These are phyloP conservation scores for Dichotomocladium elegans DNA, from an alignment of 371 early-diverging fungal species.

Conservation along the genomic window DNA sequence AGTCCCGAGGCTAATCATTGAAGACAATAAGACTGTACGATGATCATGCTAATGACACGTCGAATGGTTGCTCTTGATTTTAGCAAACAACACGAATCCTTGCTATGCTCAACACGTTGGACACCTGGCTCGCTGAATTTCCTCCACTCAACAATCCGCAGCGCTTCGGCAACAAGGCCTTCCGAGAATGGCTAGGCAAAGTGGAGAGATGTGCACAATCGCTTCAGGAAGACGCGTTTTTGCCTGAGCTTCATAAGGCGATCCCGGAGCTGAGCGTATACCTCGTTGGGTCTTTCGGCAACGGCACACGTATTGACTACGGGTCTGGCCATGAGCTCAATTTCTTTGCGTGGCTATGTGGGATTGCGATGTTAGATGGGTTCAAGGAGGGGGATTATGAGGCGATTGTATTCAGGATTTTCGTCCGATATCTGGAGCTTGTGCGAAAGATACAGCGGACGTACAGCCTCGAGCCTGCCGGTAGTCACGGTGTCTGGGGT, in stretches of 20 bases:
- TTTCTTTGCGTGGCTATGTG: constrained; percentile 89
- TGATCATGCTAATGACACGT: too few species aligned
- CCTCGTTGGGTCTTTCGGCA: constrained; percentile 87
- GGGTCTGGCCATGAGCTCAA: constrained; percentile 99
- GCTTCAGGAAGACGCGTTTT: constrained; percentile 35
- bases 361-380: constrained; percentile 66
- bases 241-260: constrained; percentile 33
- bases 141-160: constrained; percentile 73
- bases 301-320: constrained; percentile 95
- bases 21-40: too few species aligned
- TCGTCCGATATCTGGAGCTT: constrained; percentile 80
- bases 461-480: constrained; percentile 98
- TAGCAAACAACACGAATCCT: constrained; percentile 56
- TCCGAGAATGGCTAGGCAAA: constrained; percentile 58
- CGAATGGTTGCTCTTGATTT: neutral
- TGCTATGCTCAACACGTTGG: constrained; percentile 59
- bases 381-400: constrained; percentile 58
- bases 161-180: constrained; percentile 80
- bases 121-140: constrained; percentile 69
- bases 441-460: constrained; percentile 79
- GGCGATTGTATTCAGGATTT: constrained; percentile 72
- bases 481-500: constrained; percentile 99
- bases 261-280: constrained; percentile 77
- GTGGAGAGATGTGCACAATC: constrained; percentile 30
- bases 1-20: too few species aligned